Evolutionary conservation across 2,329 filamentous ascomycete species (phyloP), one percentile per base, ranked within the genome.

Genomic region (Penicillium brevicompactum): DNA sequence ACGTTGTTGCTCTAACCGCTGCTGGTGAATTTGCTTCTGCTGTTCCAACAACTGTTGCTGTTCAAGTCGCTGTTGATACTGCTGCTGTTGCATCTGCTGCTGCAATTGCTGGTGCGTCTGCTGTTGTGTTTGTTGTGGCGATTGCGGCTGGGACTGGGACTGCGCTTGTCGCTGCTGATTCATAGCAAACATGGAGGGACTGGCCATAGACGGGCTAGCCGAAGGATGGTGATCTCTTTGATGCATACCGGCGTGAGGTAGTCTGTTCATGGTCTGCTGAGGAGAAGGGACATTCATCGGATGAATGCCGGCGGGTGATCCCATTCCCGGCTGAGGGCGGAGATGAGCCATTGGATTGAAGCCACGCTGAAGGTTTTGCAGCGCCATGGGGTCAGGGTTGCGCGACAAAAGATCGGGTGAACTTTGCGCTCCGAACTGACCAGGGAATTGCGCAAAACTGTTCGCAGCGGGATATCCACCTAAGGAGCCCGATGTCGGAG

Each of bases 281-380:
- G 70, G 70, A 6, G 70, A 73, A 14, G 69, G 61, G 10, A 70
- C 60, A 31, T 55, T 62, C 59, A 69, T 65, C 6, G 61, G 60
- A 40, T 72, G 68, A 53, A 72, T 57, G 14, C 63, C 66, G 1
- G 62, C 57, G 31, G 70, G 64, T 14, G 67, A 48, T 49, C 60
- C 67, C 64, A 71, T 67, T 38, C 62, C 60, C 5, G 66, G 55
- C 31, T 67, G 64, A 4, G 60, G 52, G 5, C 68, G 67, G 21
- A 70, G 63, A 54, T 67, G 71, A 16, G 69, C 59, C 58, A 71
- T 69, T 11, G 68, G 63, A 40, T 67, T 70, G 51, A 68, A 70
- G 13, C 61, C 63, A 24, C 70, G 57, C 48, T 71, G 70, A 14
- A 71, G 46, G 21, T 61, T 67, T 41, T 72, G 70, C 41, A 73